A percentile compares a stretch with the other conserved stretches of the same genome.
Conservation (phyloP, 1,139 yeast genomes). For the Lodderomyces pseudojiufengensis region DNA sequence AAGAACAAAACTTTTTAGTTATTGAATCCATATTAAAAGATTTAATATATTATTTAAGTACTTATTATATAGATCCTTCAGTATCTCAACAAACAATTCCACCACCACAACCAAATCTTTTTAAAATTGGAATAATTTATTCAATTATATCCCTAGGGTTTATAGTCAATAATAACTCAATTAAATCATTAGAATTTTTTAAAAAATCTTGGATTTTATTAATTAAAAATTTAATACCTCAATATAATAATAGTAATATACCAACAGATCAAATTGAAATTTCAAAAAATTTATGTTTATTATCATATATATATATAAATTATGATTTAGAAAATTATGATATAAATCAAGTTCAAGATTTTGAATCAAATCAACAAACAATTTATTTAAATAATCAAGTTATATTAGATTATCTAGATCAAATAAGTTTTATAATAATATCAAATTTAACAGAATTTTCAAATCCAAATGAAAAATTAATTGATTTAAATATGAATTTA, state of each 20-base stretch:
- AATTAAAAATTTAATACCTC: conserved; percentile 41
- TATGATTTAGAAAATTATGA: conserved; percentile 21
- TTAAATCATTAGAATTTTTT: conserved; percentile 30
- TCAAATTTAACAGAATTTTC: conserved; percentile 20
- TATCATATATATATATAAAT: conserved; percentile 29
- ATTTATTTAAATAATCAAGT: conserved; percentile 30
- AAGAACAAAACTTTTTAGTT: conserved; percentile 20
- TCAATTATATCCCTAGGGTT: conserved; percentile 27
- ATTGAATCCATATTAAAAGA: conserved; percentile 22
- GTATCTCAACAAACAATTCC: not conserved
- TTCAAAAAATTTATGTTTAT: conserved; percentile 29
- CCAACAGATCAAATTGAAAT: conserved; percentile 41
- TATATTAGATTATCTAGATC: conserved; percentile 45
- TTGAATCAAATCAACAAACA: conserved; percentile 6
- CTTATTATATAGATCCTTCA: conserved; percentile 10
- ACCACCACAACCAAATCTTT: conserved; percentile 16
- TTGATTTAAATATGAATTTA: conserved; percentile 24
- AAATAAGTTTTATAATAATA: conserved; percentile 36
- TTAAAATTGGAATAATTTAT: conserved; percentile 28
- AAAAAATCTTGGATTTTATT: conserved; percentile 44
- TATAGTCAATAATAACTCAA: conserved; percentile 15
- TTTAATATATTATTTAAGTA: conserved; percentile 25
- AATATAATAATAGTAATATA: conserved; percentile 34
- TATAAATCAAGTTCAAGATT: conserved; percentile 6
- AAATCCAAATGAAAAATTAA: conserved; percentile 18